Base-by-base conservation (phyloP, 208 protist genomes). In the Acanthamoeba castellanii region DNA sequence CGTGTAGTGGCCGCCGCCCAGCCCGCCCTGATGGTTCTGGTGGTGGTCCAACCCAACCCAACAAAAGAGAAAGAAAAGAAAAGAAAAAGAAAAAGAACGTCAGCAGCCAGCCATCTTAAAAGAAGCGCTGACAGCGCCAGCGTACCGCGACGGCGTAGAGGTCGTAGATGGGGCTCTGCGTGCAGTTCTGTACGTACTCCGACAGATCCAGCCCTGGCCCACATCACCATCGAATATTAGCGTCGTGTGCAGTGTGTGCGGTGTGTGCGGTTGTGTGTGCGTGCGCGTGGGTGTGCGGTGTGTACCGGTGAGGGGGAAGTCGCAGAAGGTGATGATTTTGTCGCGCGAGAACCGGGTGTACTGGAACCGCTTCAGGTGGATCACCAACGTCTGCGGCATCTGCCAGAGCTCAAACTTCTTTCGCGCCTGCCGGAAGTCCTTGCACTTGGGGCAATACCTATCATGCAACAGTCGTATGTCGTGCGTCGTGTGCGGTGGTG, bases 1-100 rank as follows among this genome's bases (percentile, higher is more conserved):
- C n/a, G 96, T 97, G 85, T 97, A 98, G 87, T 98, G 97, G 50
- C 97, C 97, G 66, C 93, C 94, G 30, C 94, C 90, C 32, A 98
- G 50, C n/a, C 94, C 89, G 81, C 97, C 97, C 61, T 85, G 95
- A 72, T 98, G 97, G 95, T 98, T 97, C 47, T 50, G 47, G 47
- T 18, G 47, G 47, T 50, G 45, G 45, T 47, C 45, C 45, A 47
- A 47, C 14, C 45, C 3, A 13, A 47, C 8, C 8, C 6, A 47
- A 8, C 45, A 47, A 13, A 47, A 13, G 45, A 50, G 47, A 50
- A 50, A 50, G 13, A 11, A 9, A 47, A 47, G 45, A 47, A 13
- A 47, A 47, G 9, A 11, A 47, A 47, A 47, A 47, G 45, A 5
- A 47, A 47, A 13, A 11, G 45, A 13, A 47, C 45, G 47, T 50